Base-by-base conservation (phyloP, 768 basidiomycete genomes). In the Suillus americanus region DNA sequence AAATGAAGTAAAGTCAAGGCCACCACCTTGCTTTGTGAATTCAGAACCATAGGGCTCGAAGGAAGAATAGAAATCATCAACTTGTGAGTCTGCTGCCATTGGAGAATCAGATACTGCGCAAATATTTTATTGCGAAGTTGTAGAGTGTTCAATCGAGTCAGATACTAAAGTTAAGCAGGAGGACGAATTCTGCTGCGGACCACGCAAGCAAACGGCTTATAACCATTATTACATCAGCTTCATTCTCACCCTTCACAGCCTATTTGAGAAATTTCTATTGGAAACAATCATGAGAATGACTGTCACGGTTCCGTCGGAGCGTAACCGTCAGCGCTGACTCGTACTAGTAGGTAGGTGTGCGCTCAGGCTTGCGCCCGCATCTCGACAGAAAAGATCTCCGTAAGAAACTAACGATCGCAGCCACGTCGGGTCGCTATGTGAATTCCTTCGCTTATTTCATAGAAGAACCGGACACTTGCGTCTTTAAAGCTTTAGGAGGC, bases 1-100 rank as follows among this genome's bases (percentile, higher is more conserved):
- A 78, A 89, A 88, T 74, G 87, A 88, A 78, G 86, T 82, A 80
- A 89, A 89, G 77, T 86, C 86, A 75, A 86, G 80, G 77, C 79
- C 79, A 72, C 83, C 75, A 68, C 69, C 74, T 56, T 77, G 77
- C 75, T 78, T 78, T 68, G 73, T 67, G 76, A 75, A 77, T 65
- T 77, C 76, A 43, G 76, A 71, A 67, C 76, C 76, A 65, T 78
- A 76, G 54, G 77, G 64, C 73, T 76, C 75, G 67, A 64, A 74
- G 65, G 77, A 67, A 41, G 75, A 74, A 65, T 67, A 76, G 62
- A 76, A 78, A 60, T 67, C 72, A 63, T 76, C 75, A 66, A 63
- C 69, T 38, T 72, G 72, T 62, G 69, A 62, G 65, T 78, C 75
- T 66, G 73, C 69, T 66, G 75, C 69, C 75, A 76, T 62, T 65